Evolutionary conservation across 176 grass and related monocot genomes (phyloP).

Genomic region (Aegilops tauschii): DNA sequence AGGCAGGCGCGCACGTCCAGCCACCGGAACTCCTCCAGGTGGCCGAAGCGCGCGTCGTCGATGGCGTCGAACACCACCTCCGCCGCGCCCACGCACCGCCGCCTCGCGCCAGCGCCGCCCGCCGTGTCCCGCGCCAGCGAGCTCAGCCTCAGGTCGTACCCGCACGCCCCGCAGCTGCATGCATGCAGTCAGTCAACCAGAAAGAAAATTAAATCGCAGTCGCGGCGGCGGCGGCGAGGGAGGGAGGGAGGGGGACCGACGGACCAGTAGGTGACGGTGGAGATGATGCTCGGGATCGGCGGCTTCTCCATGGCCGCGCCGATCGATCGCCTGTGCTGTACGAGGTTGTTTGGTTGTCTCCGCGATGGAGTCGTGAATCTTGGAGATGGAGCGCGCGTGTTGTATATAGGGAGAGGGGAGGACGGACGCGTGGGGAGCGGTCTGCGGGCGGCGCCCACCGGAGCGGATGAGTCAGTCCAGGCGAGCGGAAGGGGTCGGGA

Average conservation of each 20-base stretch:
- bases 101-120: conserved; percentile 1
- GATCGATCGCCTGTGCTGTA: background rate
- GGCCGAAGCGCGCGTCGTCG: conserved; percentile 61
- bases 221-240: background rate
- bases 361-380: too few species aligned
- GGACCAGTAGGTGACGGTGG: conserved; percentile 52
- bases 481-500: background rate
- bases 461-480: background rate
- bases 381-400: too few species aligned
- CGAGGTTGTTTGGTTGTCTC: background rate
- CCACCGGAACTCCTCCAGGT: conserved; percentile 54
- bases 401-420: too few species aligned
- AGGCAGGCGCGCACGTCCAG: conserved; percentile 37
- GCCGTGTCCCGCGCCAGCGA: conserved; percentile 41
- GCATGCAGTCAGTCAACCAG: background rate
- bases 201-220: too few species aligned
- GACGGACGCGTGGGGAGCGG: too few species aligned
- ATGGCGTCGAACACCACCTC: conserved; percentile 53
- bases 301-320: background rate
- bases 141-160: conserved; percentile 51
- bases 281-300: conserved; percentile 13
- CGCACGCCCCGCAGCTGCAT: conserved; percentile 57
- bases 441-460: background rate
- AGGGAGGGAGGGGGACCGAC: background rate
- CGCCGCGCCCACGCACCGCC: conserved; percentile 16